Conservation (phyloP, 2,329 filamentous ascomycete species). For the Colletotrichum musicola region DNA sequence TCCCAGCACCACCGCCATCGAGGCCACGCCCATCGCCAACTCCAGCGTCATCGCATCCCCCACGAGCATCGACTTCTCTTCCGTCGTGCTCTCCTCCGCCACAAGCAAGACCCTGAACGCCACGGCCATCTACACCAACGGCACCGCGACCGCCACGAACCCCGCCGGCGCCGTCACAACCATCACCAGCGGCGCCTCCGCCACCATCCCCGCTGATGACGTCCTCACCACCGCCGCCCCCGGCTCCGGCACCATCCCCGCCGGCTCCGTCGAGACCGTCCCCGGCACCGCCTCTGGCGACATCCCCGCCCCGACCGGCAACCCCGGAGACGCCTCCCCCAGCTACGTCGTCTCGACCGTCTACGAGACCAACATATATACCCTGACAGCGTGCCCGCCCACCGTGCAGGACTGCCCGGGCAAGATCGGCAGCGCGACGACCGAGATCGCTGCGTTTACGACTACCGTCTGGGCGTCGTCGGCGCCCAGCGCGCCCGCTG, state of each 20-base stretch:
- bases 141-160: not conserved
- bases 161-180: not conserved
- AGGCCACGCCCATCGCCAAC: not conserved
- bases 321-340: not conserved
- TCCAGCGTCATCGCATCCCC: not conserved
- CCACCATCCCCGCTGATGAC: not conserved
- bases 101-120: not conserved
- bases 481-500: not conserved
- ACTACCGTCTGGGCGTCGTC: conserved; percentile 50
- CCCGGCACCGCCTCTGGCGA: not conserved
- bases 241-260: not conserved
- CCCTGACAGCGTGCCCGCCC: conserved; percentile 37
- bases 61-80: not conserved
- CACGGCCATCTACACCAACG: not conserved
- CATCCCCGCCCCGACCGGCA: not conserved
- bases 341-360: conserved; percentile 36
- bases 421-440: conserved; percentile 44
- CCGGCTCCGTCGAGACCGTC: not conserved
- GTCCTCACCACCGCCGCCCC: not conserved
- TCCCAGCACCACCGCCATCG: not conserved
- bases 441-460: conserved; percentile 52
- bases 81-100: not conserved
- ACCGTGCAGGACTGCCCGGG: conserved; percentile 27
- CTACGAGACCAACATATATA: conserved; percentile 35
- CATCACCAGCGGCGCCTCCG: no score